Base-by-base conservation (phyloP, 2,329 filamentous ascomycete genomes). In the Hymenoscyphus fraxineus region DNA sequence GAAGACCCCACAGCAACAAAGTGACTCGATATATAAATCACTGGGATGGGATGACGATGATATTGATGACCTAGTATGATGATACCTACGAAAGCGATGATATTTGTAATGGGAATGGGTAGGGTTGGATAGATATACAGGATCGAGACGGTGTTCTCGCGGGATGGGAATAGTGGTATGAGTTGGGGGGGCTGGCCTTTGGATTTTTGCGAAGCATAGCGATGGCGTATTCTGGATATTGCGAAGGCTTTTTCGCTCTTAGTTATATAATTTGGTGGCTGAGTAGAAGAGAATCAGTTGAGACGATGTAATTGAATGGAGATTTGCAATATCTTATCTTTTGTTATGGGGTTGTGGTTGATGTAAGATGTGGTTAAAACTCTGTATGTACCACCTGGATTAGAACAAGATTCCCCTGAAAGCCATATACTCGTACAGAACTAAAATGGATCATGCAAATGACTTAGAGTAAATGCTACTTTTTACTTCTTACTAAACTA, bases 11-110 rank as follows among this genome's bases (percentile, higher is more conserved):
- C 27, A 60, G 57, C 47, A 39, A 47, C 67, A 66, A 41, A 70
- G 71, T 39, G 63, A 71, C 12, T 74, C 71, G 44, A 75, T 78
- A 41, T 78, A 78, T 66, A 71, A 75, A 62, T 63, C 67, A 7
- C 68, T 78, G 35, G 76, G 76, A 60, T 78, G 76, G 76, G 73
- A 76, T 69, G 74, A 76, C 69, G 74, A 75, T 70, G 74, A 76
- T 59, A 63, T 71, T 68, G 71, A 74, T 68, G 73, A 72, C 58
- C 63, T 73, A 56, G 65, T 66, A 69, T 72, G 66, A 68, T 65
- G 22, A 64, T 63, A 62, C 64, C 16, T 31, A 57, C 40, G 16
- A 44, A 54, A 38, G 35, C 6, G 35, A 35, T 35, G 35, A 35
- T 27, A 32, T 19, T 54, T 22, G 19, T 51, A 10, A 27, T 35